Evolutionary conservation across 139 green algal genomes (phyloP).

Genomic region (Chlorella sorokiniana): DNA sequence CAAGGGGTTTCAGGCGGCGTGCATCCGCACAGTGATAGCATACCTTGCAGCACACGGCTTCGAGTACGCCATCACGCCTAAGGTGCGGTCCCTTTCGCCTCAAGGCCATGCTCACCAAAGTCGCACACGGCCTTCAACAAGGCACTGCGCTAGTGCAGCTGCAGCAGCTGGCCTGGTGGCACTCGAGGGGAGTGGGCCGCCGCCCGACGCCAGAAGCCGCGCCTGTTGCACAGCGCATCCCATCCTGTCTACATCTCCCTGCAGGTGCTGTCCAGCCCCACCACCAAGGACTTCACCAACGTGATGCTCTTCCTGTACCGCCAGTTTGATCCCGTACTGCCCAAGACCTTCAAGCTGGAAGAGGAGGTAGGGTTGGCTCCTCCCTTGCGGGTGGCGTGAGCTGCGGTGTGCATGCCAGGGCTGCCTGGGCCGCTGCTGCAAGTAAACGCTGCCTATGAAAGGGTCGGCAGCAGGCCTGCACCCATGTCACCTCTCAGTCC

Average conservation of each 20-base stretch:
- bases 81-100: slow-evolving; percentile 38
- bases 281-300: slow-evolving; percentile 90
- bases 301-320: slow-evolving; percentile 88
- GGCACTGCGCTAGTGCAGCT: neutral
- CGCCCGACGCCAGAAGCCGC: too few species aligned
- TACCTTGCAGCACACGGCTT: slow-evolving; percentile 87
- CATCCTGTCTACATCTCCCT: too few species aligned
- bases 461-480: too few species aligned
- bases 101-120: too few species aligned
- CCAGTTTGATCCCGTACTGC: slow-evolving; percentile 79
- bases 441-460: too few species aligned
- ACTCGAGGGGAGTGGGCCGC: too few species aligned
- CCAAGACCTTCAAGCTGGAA: slow-evolving; percentile 73
- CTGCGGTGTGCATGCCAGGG: neutral
- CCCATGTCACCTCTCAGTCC: too few species aligned
- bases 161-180: neutral
- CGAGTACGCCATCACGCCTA: slow-evolving; percentile 76
- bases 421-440: too few species aligned
- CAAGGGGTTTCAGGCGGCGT: slow-evolving; percentile 75
- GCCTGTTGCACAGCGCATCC: too few species aligned
- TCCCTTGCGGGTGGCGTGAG: neutral
- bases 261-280: slow-evolving; percentile 74
- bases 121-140: neutral
- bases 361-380: slow-evolving; percentile 63
- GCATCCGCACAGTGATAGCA: slow-evolving; percentile 76